phyloP scores from a whole-genome alignment of 805 yeast genomes.

The Wickerhamiella sorbophila region DNA sequence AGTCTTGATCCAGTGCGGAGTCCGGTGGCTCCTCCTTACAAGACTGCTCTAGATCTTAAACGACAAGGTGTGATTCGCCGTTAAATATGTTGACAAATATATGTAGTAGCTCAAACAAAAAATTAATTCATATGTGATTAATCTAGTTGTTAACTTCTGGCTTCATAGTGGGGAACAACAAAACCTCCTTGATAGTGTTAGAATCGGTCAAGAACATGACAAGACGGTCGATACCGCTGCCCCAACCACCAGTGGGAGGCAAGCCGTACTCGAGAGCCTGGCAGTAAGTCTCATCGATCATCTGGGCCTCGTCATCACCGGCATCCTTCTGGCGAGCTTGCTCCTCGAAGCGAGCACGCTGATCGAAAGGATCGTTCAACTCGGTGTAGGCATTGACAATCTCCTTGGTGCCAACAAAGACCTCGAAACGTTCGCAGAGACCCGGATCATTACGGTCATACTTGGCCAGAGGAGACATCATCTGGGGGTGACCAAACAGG shows the following conservation, averaged over 20 bases:
- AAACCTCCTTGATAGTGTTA: conserved; percentile 92
- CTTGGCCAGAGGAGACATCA: conserved; percentile 99
- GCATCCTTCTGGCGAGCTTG: conserved; percentile 97
- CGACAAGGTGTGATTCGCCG: conserved; percentile 39
- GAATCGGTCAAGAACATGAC: conserved; percentile 97
- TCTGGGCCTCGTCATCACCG: conserved; percentile 98
- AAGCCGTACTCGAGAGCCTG: conserved; percentile 95
- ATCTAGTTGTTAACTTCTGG: conserved; percentile 47
- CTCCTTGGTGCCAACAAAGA: conserved; percentile 96
- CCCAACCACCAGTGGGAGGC: conserved; percentile 99
- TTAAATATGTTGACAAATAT: not conserved
- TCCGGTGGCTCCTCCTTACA: conserved; percentile 96
- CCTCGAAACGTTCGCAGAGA: conserved; percentile 95
- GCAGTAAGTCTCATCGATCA: conserved; percentile 92
- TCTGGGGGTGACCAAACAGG: conserved; percentile 97
- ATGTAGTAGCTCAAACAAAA: not conserved
- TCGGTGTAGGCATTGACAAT: conserved; percentile 97
- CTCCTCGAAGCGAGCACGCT: conserved; percentile 93
- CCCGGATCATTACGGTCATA: conserved; percentile 87
- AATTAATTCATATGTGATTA: not conserved
- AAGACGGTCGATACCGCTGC: conserved; percentile 95
- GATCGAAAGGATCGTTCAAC: conserved; percentile 97
- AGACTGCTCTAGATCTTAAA: conserved; percentile 76
- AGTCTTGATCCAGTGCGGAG: conserved; percentile 84
- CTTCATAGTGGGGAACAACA: conserved; percentile 96